Base-by-base conservation (phyloP, 129 eudicot species). In the Escallonia rubra region DNA sequence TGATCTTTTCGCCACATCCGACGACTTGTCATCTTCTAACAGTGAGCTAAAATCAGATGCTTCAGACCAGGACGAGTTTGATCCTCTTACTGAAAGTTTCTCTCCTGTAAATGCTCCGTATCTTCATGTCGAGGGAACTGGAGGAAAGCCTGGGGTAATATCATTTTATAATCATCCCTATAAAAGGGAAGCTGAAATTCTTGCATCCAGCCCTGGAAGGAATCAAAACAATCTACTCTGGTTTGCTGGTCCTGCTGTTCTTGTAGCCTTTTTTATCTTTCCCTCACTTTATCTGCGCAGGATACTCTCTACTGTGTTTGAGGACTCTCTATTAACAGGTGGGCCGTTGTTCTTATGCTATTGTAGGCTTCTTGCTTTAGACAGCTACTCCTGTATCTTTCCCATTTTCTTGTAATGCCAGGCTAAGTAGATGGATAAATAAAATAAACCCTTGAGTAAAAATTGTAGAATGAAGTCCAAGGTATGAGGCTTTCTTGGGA, bases 271-370 rank as follows among this genome's bases (percentile, higher is more conserved):
- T 2, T 93, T 93, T 76, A 82, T 93, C 41, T 86, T 93, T 63
- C 99, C 99, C 7, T 89, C 99, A 46, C 96, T 93, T 61, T 89
- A 89, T 73, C 79, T 93, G 75, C 95, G 99, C 74, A 89, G 76
- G 70, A 86, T 93, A 43, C 78, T 93, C 8, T 93, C 93, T 2
- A 74, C 85, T 15, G 76, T 93, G 59, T 93, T 89, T 81, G 96
- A 93, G 81, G 97, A 93, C 73, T 89, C 99, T 74, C 56, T 93
- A 43, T 81, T 93, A 80, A 93, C 99, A 64, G 99, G 99, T 89
- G 51, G 23, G 70, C 34, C 63, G 40, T 70, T 69, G 68, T 50
- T 62, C 46, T 39, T 41, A 4, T 14, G 43, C 8, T 0, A 10
- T 61, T 61, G 42, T 63, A n/a, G 57, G 9, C 57, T 62, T 53